Conservation (phyloP, 306 rosid species). For the Inga leiocalycina region DNA sequence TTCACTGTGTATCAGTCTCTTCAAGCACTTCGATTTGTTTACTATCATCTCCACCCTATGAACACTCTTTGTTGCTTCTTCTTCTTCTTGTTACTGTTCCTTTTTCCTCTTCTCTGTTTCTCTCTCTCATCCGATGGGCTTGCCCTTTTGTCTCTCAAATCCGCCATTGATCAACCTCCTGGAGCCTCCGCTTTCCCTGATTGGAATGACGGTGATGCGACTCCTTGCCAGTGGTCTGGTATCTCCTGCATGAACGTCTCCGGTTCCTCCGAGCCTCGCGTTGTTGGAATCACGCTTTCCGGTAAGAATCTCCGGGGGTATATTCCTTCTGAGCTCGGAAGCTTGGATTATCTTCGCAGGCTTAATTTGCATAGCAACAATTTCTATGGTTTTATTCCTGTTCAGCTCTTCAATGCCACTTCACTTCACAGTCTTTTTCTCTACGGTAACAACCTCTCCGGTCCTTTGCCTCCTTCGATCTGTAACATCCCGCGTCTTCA, state of each 20-base stretch:
- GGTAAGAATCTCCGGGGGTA: conserved; percentile 83
- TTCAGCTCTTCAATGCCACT: conserved; percentile 87
- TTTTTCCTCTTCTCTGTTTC: conserved; percentile 20
- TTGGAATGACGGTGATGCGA: conserved; percentile 73
- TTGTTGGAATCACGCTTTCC: conserved; percentile 73
- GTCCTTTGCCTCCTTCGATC: conserved; percentile 65
- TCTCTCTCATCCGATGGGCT: conserved; percentile 87
- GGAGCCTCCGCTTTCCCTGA: conserved; percentile 56
- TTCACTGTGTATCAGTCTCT: background rate
- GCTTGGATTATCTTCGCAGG: conserved; percentile 75
- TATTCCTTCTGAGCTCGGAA: conserved; percentile 92
- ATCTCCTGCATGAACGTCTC: conserved; percentile 75
- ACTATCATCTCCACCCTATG: conserved; percentile 18
- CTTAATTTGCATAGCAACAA: conserved; percentile 76
- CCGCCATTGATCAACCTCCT: conserved; percentile 65
- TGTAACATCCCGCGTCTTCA: conserved; percentile 76
- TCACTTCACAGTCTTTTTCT: conserved; percentile 84
- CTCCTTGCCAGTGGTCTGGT: conserved; percentile 89
- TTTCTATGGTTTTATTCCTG: conserved; percentile 75
- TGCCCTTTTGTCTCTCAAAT: conserved; percentile 87
- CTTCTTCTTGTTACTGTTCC: background rate
- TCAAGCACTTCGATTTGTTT: background rate
- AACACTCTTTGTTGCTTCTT: background rate
- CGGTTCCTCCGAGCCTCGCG: conserved; percentile 66
- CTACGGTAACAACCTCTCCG: conserved; percentile 87